Conservation (phyloP, 306 rosid species). For the Rubus parviflorus region DNA sequence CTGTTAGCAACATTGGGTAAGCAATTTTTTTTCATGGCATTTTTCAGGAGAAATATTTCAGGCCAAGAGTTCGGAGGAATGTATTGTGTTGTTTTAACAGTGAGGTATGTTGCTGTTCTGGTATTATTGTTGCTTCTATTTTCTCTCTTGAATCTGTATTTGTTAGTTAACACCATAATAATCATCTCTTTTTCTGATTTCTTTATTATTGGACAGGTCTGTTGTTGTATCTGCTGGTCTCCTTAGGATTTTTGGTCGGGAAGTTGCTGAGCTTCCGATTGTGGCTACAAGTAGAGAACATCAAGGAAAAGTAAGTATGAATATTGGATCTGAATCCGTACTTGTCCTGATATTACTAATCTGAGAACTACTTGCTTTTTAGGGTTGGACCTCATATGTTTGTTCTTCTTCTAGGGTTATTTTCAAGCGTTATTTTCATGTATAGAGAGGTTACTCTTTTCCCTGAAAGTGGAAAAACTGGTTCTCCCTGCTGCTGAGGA, state of each 20-base stretch:
- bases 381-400: neutral
- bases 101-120: conserved; percentile 58
- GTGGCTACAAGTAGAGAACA: conserved; percentile 94
- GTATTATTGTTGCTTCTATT: neutral
- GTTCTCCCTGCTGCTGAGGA: conserved; percentile 99
- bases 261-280: conserved; percentile 97
- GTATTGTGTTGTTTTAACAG: conserved; percentile 92
- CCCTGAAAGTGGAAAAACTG: conserved; percentile 84
- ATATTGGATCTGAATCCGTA: neutral
- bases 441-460: conserved; percentile 72
- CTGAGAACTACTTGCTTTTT: too few species aligned
- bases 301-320: conserved; percentile 80
- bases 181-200: conserved; percentile 6
- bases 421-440: conserved; percentile 90
- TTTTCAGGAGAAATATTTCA: conserved; percentile 95
- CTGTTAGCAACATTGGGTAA: neutral
- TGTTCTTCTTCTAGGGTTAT: conserved; percentile 58
- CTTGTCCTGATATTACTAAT: neutral
- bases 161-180: neutral
- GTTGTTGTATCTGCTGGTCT: conserved; percentile 95
- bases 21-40: conserved; percentile 1
- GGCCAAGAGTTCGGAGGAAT: conserved; percentile 99
- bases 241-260: conserved; percentile 83
- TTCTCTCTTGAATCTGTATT: conserved; percentile 15
- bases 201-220: conserved; percentile 56